A percentile compares a stretch with the other conserved stretches of the same genome.
These are phyloP conservation scores for Malus orientalis DNA, from an alignment of 306 rosid species.

Conservation along the genomic window DNA sequence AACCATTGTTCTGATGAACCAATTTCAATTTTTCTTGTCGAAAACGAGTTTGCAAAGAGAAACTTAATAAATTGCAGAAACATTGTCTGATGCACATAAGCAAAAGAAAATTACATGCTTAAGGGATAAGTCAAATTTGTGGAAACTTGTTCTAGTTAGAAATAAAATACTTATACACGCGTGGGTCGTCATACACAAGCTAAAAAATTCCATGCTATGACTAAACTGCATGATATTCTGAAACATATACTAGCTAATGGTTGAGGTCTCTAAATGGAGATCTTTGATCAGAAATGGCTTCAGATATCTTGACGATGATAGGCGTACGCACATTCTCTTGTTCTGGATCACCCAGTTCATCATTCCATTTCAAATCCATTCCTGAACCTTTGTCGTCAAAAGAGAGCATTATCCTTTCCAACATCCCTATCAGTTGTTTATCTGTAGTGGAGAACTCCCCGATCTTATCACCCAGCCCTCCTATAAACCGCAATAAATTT, in stretches of 20 bases:
- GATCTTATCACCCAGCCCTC: slow-evolving; percentile 36
- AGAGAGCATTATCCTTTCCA: slow-evolving; percentile 36
- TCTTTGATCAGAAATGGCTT: slow-evolving; percentile 36
- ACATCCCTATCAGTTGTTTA: slow-evolving; percentile 38
- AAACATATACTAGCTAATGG: slow-evolving; percentile 16
- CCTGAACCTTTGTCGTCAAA: slow-evolving; percentile 25
- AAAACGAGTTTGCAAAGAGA: not conserved
- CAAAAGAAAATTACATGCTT: not conserved
- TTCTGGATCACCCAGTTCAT: slow-evolving; percentile 18
- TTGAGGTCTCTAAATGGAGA: slow-evolving; percentile 62
- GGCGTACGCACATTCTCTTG: slow-evolving; percentile 44
- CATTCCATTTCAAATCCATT: slow-evolving; percentile 21
- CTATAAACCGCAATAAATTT: slow-evolving; percentile 36
- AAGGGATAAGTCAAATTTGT: not conserved
- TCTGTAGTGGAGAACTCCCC: slow-evolving; percentile 38
- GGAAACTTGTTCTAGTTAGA: not conserved
- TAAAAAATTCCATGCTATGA: slow-evolving; percentile 3
- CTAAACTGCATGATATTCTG: not conserved
- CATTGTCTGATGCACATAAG: not conserved
- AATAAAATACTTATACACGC: not conserved
- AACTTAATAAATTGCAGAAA: not conserved
- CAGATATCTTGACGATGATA: slow-evolving; percentile 30
- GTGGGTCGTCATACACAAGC: not conserved
- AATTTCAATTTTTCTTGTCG: too few relatives aligned
- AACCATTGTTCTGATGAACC: not conserved